Base-by-base conservation (phyloP, 2,329 filamentous ascomycete species). In the Didymella pomorum region DNA sequence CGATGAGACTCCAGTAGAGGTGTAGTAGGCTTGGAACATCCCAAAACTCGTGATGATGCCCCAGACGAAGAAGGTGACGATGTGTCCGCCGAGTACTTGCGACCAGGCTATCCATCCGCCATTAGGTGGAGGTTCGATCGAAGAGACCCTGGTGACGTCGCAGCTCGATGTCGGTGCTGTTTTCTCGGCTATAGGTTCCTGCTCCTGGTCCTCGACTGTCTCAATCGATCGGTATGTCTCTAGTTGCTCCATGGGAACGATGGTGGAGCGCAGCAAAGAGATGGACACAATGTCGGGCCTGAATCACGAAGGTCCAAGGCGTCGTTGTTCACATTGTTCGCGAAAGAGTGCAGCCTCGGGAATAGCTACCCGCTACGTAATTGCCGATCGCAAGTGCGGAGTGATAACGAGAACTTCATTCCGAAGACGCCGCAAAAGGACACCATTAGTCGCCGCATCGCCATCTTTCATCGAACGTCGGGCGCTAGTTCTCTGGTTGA, bases 11-110 rank as follows among this genome's bases (percentile, higher is more conserved):
- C 80, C 20, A 77, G 76, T 37, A 3, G 60, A 66, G 3, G 70
- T 69, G 57, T 83, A 84, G 67, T 82, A 82, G 4, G 79, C 76
- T 60, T 83, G 80, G 59, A 81, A 82, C 5, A 76, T 76, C 14
- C 80, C 80, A 53, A 80, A 83, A 1, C 72, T 71, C 33, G 76
- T 78, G 0, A 78, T 69, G 28, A 76, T 72, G 1, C 78, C 78
- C 76, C 84, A 76, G 0, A 69, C 68, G 28, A 70, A 74, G 47
- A 71, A 61, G 10, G 73, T 67, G 12, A 65, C 64, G 6, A 73
- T 62, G 65, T 68, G 74, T 12, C 65, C 69, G 52, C 67, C 70
- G 59, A 77, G 50, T 21, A 72, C 69, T 49, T 75, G 70, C 3
- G 58, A 60, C 71, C 72, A 74, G n/a, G 71, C 71, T 46, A 67